These are phyloP conservation scores for Ophiostoma pallidulum DNA, from an alignment of 2,329 filamentous ascomycete species.

Conservation along the genomic window DNA sequence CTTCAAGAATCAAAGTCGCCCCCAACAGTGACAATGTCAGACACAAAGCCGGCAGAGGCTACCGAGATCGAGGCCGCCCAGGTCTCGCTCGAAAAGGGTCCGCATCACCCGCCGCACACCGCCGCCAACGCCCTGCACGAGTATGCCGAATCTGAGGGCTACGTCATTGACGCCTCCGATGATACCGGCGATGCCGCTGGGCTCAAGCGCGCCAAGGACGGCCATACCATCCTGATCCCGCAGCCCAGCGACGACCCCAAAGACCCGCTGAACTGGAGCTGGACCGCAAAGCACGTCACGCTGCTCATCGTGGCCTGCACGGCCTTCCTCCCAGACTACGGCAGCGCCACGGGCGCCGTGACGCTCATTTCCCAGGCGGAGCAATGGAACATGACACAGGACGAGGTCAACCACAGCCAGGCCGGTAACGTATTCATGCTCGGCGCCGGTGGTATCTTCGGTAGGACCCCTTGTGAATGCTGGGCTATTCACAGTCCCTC, in stretches of 20 bases:
- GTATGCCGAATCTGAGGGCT: slow-evolving; percentile 27
- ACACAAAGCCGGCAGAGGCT: not conserved
- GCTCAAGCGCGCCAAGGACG: slow-evolving; percentile 30
- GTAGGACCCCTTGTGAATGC: no score
- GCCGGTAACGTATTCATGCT: slow-evolving; percentile 45
- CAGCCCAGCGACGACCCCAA: slow-evolving; percentile 41
- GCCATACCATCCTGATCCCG: slow-evolving; percentile 40
- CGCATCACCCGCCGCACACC: no score
- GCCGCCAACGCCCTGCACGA: slow-evolving; percentile 23
- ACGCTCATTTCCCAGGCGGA: slow-evolving; percentile 33
- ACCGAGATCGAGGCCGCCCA: not conserved
- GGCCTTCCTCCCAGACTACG: slow-evolving; percentile 41
- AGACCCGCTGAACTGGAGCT: slow-evolving; percentile 46
- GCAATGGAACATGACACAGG: slow-evolving; percentile 39
- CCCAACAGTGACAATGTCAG: not conserved
- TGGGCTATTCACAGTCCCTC: no score
- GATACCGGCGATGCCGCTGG: slow-evolving; percentile 21
- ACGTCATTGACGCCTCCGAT: slow-evolving; percentile 29
- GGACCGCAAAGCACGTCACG: slow-evolving; percentile 38
- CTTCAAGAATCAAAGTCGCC: no score
- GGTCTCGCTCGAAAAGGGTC: not conserved
- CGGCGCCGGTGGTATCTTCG: slow-evolving; percentile 31
- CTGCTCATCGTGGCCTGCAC: slow-evolving; percentile 38
- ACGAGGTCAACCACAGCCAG: slow-evolving; percentile 41
- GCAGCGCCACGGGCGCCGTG: slow-evolving; percentile 35